Evolutionary conservation across 208 protist genomes (phyloP), one percentile per base, ranked within the genome.

Genomic region (Trypanosoma theileri): DNA sequence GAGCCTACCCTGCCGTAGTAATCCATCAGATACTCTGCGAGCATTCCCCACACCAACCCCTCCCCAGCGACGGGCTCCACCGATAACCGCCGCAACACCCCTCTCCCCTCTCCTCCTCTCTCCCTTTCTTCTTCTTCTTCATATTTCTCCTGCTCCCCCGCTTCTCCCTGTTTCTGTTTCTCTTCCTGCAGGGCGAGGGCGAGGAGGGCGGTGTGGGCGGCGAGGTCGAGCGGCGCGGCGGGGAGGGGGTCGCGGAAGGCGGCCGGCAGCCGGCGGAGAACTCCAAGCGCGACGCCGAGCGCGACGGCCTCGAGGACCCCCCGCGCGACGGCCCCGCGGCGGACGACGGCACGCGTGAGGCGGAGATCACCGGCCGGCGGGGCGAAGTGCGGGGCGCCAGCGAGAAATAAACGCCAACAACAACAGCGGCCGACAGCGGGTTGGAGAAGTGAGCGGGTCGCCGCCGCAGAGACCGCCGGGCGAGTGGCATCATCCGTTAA

Each of bases 11-110:
- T 81, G 3, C 75, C 69, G 58, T 89, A 90, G 70, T 95, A 95
- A 60, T 88, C 74, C 55, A 89, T 73, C 3, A 95, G 45, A 60
- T 89, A 93, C 68, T 92, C 80, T 1, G 71, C 69, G 26, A 92
- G 21, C 85, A 91, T 93, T 26, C 83, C 87, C 90, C 90, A 95
- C 28, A 93, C 84, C 46, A 92, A 60, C 41, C 11, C 9, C 13
- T 48, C 7, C 13, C 60, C n/a, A 17, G 21, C 7, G 42, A 57
- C 16, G 13, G 59, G 28, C 28, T 6, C 4, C 28, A 35, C 28
- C 28, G 28, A 35, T 6, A 35, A 6, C n/a, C n/a, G n/a, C n/a
- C n/a, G n/a, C n/a, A n/a, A n/a, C n/a, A n/a, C n/a, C n/a, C n/a
- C n/a, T n/a, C n/a, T n/a, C n/a, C n/a, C n/a, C 1, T 35, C 28